Base-by-base conservation (phyloP, 345 rosid genomes). In the Gossypium bickii region DNA sequence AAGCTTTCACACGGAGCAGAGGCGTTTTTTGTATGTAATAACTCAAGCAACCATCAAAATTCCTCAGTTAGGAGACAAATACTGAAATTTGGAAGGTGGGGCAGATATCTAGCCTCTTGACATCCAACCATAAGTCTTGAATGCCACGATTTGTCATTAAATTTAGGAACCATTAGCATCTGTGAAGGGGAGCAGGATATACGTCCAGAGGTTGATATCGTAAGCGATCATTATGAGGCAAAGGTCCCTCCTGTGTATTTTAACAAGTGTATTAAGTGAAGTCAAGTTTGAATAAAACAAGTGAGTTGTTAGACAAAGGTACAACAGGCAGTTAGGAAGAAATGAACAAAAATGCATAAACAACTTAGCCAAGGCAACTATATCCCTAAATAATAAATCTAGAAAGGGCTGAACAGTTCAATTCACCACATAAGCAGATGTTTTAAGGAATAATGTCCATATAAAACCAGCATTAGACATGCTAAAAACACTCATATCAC, bases 121-220 rank as follows among this genome's bases (percentile, higher is more conserved):
- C 29, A 17, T 11, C 73, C 61, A 70, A 56, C 2, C 52, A 13
- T 18, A 17, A 29, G 22, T 34, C 47, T 38, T 34, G 49, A 47
- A 34, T 70, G 12, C 63, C 34, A 1, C 3, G 49, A 55, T 34
- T 71, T 55, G 18, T 71, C 22, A 20, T 24, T 43, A 74, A 67
- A 20, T 52, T 45, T 17, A 12, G 44, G 41, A 59, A 22, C 44
- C 10, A 13, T 76, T 73, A 88, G 82, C 92, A 71, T 82, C 95
- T 84, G 76, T 90, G 95, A 44, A 90, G 90, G 1, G 91, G 95
- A 7, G 97, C 97, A 74, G 97, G 88, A 77, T 89, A 90, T 78
- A 94, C 66, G 75, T 94, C 92, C 78, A 90, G 22, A 29, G 97
- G 89, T 76, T 86, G 89, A 80, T 90, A 92, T 69, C 89, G 87